Conservation (phyloP, 108 stramenopile genomes). For the Pseudonitzschia delicatissima region DNA sequence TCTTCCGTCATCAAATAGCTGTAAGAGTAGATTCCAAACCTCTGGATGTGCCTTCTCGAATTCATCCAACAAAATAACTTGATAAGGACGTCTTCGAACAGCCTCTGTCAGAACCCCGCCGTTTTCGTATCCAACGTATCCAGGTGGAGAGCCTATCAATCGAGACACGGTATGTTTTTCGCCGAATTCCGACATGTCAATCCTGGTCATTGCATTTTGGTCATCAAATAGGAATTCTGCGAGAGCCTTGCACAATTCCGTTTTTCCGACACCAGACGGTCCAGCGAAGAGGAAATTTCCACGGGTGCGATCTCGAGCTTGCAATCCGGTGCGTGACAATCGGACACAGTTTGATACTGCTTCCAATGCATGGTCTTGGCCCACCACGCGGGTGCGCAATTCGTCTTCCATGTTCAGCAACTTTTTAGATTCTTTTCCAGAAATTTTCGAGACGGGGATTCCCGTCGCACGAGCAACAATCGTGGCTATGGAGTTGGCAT, state of each 20-base stretch:
- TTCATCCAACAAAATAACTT: constrained; percentile 83
- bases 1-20: constrained; percentile 80
- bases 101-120: constrained; percentile 74
- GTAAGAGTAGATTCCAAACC: constrained; percentile 82
- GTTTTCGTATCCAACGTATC: constrained; percentile 73
- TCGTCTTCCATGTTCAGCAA: constrained; percentile 85
- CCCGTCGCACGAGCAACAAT: constrained; percentile 78
- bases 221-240: constrained; percentile 90
- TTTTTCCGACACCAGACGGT: constrained; percentile 90
- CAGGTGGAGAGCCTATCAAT: constrained; percentile 66
- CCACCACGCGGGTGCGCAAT: constrained; percentile 79
- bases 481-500: constrained; percentile 78
- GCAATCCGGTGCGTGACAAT: constrained; percentile 79
- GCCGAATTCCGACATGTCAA: constrained; percentile 89
- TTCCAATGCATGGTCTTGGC: constrained; percentile 85
- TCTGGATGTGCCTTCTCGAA: constrained; percentile 80
- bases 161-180: constrained; percentile 85
- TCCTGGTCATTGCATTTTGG: constrained; percentile 87
- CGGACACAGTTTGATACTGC: constrained; percentile 89
- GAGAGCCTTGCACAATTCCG: constrained; percentile 88
- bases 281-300: constrained; percentile 90
- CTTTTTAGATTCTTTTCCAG: constrained; percentile 82
- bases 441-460: constrained; percentile 78
- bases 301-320: constrained; percentile 82
- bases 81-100: constrained; percentile 77